Evolutionary conservation across 139 green algal species (phyloP).

Genomic region (Chlorella sorokiniana): DNA sequence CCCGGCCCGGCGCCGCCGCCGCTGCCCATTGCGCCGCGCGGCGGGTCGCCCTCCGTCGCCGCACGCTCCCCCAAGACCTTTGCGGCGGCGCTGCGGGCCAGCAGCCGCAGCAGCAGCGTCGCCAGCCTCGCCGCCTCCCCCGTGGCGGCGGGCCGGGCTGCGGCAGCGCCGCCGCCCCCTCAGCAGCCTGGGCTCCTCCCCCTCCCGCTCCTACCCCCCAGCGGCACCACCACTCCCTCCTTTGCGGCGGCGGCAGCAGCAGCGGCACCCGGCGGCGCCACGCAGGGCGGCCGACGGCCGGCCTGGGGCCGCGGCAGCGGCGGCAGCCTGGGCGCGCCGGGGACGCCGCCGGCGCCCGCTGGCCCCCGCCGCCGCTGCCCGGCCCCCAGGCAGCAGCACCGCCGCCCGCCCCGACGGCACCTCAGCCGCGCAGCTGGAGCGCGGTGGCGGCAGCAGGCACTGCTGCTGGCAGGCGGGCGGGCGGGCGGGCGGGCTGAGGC

Average conservation of each 20-base stretch:
- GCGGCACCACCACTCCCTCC: neutral
- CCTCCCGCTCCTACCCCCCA: neutral
- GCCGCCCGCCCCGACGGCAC: neutral
- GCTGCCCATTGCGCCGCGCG: slow-evolving; percentile 12
- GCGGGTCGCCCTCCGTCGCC: neutral
- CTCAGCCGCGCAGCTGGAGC: slow-evolving; percentile 19
- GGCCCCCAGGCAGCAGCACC: neutral
- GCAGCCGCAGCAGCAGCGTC: slow-evolving; percentile 20
- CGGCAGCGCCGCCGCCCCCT: neutral
- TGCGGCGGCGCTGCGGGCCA: slow-evolving; percentile 13
- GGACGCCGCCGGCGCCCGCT: neutral
- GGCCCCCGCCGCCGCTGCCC: too few species aligned
- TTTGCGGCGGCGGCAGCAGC: neutral
- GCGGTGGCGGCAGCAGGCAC: neutral
- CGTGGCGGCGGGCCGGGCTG: neutral
- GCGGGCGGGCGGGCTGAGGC: too few species aligned
- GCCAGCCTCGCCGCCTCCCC: slow-evolving; percentile 13
- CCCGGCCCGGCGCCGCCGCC: neutral
- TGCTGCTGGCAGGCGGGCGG: too few species aligned
- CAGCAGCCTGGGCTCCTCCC: slow-evolving; percentile 10
- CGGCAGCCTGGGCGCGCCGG: slow-evolving; percentile 13
- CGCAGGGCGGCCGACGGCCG: slow-evolving; percentile 1
- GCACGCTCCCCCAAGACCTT: slow-evolving; percentile 14
- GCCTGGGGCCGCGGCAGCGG: slow-evolving; percentile 13
- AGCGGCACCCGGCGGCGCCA: too few species aligned